Conservation (phyloP, 305 asterid genomes). For the Petunia hybrid region DNA sequence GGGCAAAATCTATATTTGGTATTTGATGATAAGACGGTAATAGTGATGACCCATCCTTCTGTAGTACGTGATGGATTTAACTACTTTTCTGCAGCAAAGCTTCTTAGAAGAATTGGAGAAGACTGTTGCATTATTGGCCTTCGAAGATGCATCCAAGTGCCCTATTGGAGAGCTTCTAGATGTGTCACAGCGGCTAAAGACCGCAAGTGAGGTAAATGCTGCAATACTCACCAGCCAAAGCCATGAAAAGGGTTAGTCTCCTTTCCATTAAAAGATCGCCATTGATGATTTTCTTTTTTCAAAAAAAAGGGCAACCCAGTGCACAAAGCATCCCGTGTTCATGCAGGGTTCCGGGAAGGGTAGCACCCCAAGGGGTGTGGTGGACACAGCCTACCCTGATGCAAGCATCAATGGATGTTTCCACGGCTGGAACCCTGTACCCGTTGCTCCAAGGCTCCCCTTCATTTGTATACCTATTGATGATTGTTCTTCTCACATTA, state of each 20-base stretch:
- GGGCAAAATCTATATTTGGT: background rate
- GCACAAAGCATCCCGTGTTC: no score
- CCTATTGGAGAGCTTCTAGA: conserved; percentile 81
- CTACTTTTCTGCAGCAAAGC: conserved; percentile 53
- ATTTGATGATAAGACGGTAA: background rate
- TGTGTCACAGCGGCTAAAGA: conserved; percentile 67
- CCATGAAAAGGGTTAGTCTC: conserved; percentile 68
- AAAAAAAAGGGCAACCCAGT: no score
- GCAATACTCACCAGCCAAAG: conserved; percentile 69
- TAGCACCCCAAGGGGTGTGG: no score
- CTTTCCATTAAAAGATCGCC: background rate
- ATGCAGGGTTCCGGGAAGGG: no score
- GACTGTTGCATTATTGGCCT: conserved; percentile 87
- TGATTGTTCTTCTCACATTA: background rate
- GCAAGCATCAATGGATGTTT: no score
- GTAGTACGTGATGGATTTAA: background rate
- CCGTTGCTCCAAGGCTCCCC: no score
- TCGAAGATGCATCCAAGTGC: conserved; percentile 77
- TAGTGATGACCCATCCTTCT: background rate
- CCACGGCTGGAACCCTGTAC: no score
- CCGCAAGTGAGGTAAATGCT: conserved; percentile 65
- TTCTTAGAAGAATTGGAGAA: conserved; percentile 88
- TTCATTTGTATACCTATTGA: background rate
- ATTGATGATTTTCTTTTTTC: no score
- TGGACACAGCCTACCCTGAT: no score